Evolutionary conservation across 176 grass and related monocot species (phyloP).

Genomic region (Dactylis glomerata): DNA sequence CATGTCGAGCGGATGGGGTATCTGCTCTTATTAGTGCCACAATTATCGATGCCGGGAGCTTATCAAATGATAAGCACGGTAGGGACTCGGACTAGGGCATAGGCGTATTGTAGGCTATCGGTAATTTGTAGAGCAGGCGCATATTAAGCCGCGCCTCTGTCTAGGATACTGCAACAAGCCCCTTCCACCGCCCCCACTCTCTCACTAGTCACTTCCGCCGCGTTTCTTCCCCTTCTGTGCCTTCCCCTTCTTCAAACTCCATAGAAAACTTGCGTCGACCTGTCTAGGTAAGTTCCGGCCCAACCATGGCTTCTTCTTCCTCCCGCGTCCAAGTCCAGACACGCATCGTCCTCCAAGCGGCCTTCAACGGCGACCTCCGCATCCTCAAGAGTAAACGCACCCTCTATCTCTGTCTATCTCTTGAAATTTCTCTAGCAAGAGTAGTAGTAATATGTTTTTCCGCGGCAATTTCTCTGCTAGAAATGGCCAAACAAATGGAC

Average conservation of each 20-base stretch:
- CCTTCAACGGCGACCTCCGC: conserved; percentile 12
- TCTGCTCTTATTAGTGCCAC: too few relatives aligned
- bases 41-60: too few relatives aligned
- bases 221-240: not conserved
- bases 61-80: too few relatives aligned
- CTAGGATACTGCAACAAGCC: not conserved
- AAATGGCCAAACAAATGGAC: conserved; percentile 1
- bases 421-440: not conserved
- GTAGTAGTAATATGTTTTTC: not conserved
- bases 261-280: not conserved
- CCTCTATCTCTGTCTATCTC: not conserved
- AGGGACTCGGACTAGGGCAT: too few relatives aligned
- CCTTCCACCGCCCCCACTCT: not conserved
- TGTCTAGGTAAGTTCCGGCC: not conserved
- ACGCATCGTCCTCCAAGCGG: conserved; percentile 7
- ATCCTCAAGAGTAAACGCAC: conserved; percentile 17
- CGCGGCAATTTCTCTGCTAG: not conserved
- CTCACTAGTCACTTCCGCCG: not conserved
- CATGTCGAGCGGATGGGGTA: too few relatives aligned
- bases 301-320: not conserved
- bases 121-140: not conserved
- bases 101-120: too few relatives aligned
- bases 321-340: not conserved
- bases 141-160: too few relatives aligned
- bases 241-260: not conserved